Percentiles rank a stretch among this genome's conserved stretches.
phyloP scores from a whole-genome alignment of 2,329 filamentous ascomycete species.

The Cladophialophora exuberans region DNA sequence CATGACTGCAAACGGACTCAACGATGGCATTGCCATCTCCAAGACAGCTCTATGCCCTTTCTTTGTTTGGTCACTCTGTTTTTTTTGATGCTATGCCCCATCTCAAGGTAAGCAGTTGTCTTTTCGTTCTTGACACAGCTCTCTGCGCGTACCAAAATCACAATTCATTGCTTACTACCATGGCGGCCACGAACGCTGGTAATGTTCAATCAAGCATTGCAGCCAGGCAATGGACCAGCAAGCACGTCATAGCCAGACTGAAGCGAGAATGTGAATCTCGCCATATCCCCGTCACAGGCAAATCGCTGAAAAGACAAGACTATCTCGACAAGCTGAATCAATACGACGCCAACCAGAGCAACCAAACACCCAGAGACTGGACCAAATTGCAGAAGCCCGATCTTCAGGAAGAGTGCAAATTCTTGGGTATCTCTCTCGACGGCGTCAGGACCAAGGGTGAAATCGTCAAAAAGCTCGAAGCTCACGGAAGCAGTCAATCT shows the following conservation, averaged over 20 bases:
- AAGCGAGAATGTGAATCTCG: not conserved
- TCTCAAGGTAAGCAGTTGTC: not conserved
- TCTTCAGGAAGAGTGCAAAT: not conserved
- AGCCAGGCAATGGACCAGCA: not conserved
- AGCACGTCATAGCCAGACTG: not conserved
- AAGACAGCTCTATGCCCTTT: not conserved
- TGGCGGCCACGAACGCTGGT: not conserved
- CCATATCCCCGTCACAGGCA: not conserved
- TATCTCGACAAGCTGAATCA: conserved; percentile 1
- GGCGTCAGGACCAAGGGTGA: not conserved
- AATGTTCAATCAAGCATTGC: not conserved
- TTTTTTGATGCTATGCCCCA: conserved; percentile 5
- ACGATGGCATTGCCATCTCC: not conserved
- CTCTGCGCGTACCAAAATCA: not conserved
- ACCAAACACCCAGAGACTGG: not conserved
- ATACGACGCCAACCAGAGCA: not conserved
- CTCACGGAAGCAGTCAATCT: not conserved
- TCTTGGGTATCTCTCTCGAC: not conserved
- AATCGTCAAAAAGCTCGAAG: not conserved
- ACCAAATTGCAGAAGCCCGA: not conserved
- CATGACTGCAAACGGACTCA: conserved; percentile 5
- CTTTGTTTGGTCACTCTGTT: conserved; percentile 8
- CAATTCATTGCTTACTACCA: not conserved
- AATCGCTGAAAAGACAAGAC: not conserved
- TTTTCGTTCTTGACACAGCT: conserved; percentile 1